phyloP scores from a whole-genome alignment of 768 basidiomycete species.

The Phylloporus arenicola region DNA sequence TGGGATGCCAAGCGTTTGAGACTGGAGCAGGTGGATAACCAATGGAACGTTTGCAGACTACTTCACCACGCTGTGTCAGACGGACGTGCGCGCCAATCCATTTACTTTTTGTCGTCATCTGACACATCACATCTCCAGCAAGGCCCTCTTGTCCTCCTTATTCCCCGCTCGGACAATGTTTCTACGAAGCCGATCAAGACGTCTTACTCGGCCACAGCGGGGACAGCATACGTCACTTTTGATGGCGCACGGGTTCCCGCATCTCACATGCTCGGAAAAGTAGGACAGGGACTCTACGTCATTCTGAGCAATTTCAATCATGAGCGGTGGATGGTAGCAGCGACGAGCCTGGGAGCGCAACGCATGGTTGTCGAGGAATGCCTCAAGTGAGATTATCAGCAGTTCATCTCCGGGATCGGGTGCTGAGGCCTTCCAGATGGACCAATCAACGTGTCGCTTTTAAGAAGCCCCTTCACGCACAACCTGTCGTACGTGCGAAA shows the following conservation, averaged over 20 bases:
- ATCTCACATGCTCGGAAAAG: slow-evolving; percentile 80
- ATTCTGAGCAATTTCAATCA: slow-evolving; percentile 87
- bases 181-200: slow-evolving; percentile 90
- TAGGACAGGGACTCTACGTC: slow-evolving; percentile 78
- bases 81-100: slow-evolving; percentile 43
- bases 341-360: slow-evolving; percentile 67
- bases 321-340: slow-evolving; percentile 84
- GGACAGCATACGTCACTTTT: slow-evolving; percentile 83
- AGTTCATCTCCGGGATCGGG: background rate
- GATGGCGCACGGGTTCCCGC: slow-evolving; percentile 79
- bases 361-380: slow-evolving; percentile 85
- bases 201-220: slow-evolving; percentile 85
- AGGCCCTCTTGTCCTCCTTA: slow-evolving; percentile 72
- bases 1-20: background rate
- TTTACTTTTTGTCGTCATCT: background rate
- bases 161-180: slow-evolving; percentile 66
- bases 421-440: slow-evolving; percentile 53
- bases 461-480: slow-evolving; percentile 75
- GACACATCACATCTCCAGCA: slow-evolving; percentile 33
- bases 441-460: slow-evolving; percentile 84
- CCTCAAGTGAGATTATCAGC: slow-evolving; percentile 51
- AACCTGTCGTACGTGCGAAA: slow-evolving; percentile 85
- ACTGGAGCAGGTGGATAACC: slow-evolving; percentile 70
- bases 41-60: slow-evolving; percentile 84
- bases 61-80: slow-evolving; percentile 74